Evolutionary conservation across 306 rosid genomes (phyloP), one percentile per base, ranked within the genome.

Genomic region (Pterocarpus macrocarpus): DNA sequence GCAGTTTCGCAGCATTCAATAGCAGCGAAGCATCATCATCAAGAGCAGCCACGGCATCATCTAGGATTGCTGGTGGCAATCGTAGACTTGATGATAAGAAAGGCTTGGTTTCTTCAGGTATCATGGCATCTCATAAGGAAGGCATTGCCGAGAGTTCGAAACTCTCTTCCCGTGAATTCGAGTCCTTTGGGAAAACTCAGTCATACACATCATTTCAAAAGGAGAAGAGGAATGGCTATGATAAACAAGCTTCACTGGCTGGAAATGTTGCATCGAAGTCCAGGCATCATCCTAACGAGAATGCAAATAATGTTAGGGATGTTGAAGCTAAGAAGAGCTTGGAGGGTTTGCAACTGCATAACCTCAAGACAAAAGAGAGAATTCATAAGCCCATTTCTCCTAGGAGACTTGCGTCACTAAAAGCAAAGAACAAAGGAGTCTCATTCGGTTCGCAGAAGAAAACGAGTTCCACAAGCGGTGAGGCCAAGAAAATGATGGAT

Each of bases 311-410:
- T 68, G 75, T 61, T 22, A 64, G 70, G 44, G 69, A 64, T 73
- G 81, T 41, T 73, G 81, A 79, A 82, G 73, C 78, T 69, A 84
- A 82, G 80, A 82, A 67, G 77, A 86, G 85, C 74, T 55, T 56
- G 62, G 80, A 80, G 82, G 81, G 68, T 76, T 83, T 82, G 74
- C 81, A 34, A 36, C 89, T 82, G 58, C 77, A 39, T 61, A 35
- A 69, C 78, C 71, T 85, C 80, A 80, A 79, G 86, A 83, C 82
- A 73, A 90, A 86, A 71, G 91, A 70, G 80, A 82, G 49, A 69
- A 82, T 82, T 86, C 76, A 67, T 34, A 80, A 56, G 59, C 67
- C 69, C 7, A 55, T 59, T 71, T 76, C 84, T 38, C 88, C 87
- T 30, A 61, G 22, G 70, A 77, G 83, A 79, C 76, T 73, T 59